A percentile compares a stretch with the other conserved stretches of the same genome.
Conservation (phyloP, 371 early-diverging fungal genomes). For the Apophysomyces variabilis region DNA sequence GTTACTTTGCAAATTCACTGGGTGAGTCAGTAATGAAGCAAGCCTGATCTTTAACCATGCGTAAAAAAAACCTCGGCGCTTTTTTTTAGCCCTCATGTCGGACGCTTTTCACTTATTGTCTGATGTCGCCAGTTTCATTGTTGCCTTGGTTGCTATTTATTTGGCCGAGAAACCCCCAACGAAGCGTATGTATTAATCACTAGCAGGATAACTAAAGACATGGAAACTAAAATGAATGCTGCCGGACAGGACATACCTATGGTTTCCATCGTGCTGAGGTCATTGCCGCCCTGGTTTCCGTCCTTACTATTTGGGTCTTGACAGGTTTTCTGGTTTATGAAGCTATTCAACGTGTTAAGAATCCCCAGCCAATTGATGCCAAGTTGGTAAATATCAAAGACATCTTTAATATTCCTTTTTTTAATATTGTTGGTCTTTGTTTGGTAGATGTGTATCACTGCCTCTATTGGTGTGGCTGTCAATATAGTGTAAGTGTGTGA, state of each 20-base stretch:
- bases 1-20: slow-evolving; percentile 66
- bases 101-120: slow-evolving; percentile 81
- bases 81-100: slow-evolving; percentile 64
- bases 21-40: slow-evolving; percentile 27
- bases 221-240: slow-evolving; percentile 12
- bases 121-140: slow-evolving; percentile 75
- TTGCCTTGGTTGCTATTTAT: slow-evolving; percentile 74
- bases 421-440: not conserved
- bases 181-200: slow-evolving; percentile 40
- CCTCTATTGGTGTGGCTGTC: slow-evolving; percentile 76
- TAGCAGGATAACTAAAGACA: not conserved
- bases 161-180: slow-evolving; percentile 74
- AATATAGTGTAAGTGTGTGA: slow-evolving; percentile 69
- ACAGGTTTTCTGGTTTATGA: slow-evolving; percentile 77
- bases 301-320: slow-evolving; percentile 83
- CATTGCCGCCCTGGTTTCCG: slow-evolving; percentile 81
- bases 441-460: slow-evolving; percentile 70
- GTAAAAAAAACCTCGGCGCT: not conserved
- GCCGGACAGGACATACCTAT: slow-evolving; percentile 66
- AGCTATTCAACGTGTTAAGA: slow-evolving; percentile 73
- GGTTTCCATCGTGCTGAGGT: slow-evolving; percentile 90
- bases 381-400: slow-evolving; percentile 40
- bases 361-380: slow-evolving; percentile 80
- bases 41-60: slow-evolving; percentile 22
- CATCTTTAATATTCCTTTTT: not conserved